Evolutionary conservation across 163 green algal species (phyloP).

Genomic region (Prototheca stagnorum): DNA sequence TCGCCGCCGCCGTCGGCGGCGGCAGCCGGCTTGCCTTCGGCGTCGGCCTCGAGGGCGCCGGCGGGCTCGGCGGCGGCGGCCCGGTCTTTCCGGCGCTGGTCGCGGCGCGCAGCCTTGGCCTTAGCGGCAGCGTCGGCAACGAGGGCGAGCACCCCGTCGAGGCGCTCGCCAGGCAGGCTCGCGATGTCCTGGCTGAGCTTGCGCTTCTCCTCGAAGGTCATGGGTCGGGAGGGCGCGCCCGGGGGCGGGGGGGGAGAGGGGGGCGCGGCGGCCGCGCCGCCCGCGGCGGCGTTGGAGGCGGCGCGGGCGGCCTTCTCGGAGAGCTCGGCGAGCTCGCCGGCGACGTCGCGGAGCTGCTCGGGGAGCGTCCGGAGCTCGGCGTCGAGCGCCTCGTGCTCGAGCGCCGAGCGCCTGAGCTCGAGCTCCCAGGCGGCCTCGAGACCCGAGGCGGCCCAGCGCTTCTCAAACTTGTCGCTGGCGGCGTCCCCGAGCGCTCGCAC

Average conservation of each 20-base stretch:
- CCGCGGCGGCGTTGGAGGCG: neutral
- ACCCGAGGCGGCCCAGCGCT: conserved; percentile 31
- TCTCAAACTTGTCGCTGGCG: conserved; percentile 44
- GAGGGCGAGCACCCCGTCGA: conserved; percentile 45
- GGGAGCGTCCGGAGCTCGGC: conserved; percentile 17
- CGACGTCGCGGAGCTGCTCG: conserved; percentile 22
- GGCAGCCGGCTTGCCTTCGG: no score
- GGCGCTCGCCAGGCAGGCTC: conserved; percentile 38
- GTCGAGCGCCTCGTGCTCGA: conserved; percentile 18
- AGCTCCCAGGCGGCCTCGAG: conserved; percentile 41
- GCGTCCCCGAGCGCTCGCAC: conserved; percentile 42
- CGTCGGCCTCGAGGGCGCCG: no score
- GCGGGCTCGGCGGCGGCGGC: no score
- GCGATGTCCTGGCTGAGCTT: conserved; percentile 46
- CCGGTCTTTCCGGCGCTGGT: no score
- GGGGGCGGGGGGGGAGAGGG: conserved; percentile 5
- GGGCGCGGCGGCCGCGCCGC: conserved; percentile 11
- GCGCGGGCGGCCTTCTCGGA: neutral
- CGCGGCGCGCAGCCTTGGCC: conserved; percentile 10
- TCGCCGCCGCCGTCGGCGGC: no score
- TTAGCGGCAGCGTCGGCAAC: conserved; percentile 24
- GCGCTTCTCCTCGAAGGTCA: conserved; percentile 81
- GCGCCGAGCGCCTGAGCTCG: conserved; percentile 18
- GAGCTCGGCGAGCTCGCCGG: conserved; percentile 22
- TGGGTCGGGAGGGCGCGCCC: no score